These are phyloP conservation scores for Rhizopogon sp. DNA, from an alignment of 768 basidiomycete genomes.

Conservation along the genomic window DNA sequence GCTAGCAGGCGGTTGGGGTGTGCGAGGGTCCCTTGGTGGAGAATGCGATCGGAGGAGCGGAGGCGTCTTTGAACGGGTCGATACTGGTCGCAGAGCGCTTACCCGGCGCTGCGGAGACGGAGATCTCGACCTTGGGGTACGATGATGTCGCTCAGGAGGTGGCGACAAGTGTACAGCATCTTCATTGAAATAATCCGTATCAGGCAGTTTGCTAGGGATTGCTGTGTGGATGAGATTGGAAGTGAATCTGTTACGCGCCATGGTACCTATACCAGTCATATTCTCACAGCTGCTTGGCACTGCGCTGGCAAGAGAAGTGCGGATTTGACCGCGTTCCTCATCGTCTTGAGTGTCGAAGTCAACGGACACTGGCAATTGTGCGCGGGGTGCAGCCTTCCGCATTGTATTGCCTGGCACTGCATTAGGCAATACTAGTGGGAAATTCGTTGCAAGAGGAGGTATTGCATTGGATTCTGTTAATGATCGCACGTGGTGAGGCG, in stretches of 20 bases:
- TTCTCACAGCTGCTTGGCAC: conserved; percentile 48
- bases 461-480: conserved; percentile 28
- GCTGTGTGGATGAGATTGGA: conserved; percentile 14
- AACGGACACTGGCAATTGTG: conserved; percentile 58
- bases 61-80: conserved; percentile 35
- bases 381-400: conserved; percentile 61
- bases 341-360: conserved; percentile 34
- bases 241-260: conserved; percentile 20
- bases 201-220: conserved; percentile 7
- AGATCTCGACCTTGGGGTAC: conserved; percentile 15
- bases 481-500: conserved; percentile 28
- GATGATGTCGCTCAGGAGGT: conserved; percentile 12
- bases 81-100: conserved; percentile 28
- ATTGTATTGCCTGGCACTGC: conserved; percentile 34
- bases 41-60: conserved; percentile 30
- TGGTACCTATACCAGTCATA: conserved; percentile 63
- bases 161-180: conserved; percentile 7
- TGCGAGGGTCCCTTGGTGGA: conserved; percentile 18
- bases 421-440: conserved; percentile 16
- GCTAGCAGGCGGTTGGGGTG: conserved; percentile 17
- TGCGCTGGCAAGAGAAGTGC: conserved; percentile 48
- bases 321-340: conserved; percentile 28
- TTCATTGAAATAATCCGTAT: conserved; percentile 12
- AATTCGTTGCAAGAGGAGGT: conserved; percentile 11
- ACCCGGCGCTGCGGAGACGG: conserved; percentile 19